Base-by-base conservation (phyloP, 352 stramenopile species). In the Aphanomyces euteiches region DNA sequence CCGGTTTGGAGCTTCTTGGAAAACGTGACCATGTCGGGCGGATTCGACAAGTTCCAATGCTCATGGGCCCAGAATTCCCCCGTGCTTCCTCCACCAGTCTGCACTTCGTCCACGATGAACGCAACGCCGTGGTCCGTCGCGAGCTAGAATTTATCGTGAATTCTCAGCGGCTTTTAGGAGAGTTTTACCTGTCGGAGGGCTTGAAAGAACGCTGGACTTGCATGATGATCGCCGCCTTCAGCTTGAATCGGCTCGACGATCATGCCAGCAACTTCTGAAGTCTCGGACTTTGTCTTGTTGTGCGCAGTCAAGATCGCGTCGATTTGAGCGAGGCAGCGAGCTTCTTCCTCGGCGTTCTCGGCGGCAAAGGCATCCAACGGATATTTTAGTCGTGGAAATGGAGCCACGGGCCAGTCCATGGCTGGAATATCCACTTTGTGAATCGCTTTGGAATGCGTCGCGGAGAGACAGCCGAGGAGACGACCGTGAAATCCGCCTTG, bases 1-100 rank as follows among this genome's bases (percentile, higher is more conserved):
- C 84, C 86, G 4, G 84, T 92, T 71, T 94, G 86, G 71, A 94
- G 78, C 71, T 92, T 94, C 74, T 94, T 94, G 58, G 82, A 91
- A 66, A 94, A 94, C 7, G 87, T 94, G 59, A 94, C 87, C 45
- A 94, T 59, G 56, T 93, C 87, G 4, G 87, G 87, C 15, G 87
- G 82, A 70, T 90, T 88, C 39, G 84, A 74, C 5, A 94, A 78
- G 21, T 74, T 78, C 87, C 87, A 94, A 73, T 93, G 83, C 56
- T 94, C 84, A 64, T 93, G 82, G 0, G 87, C 87, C 87, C 87
- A 94, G 73, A 94, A 94, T 58, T 88, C 90, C 37, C 87, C 87
- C 12, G 87, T 94, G 72, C 82, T 91, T 4, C 87, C 87, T 34
- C 85, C 85, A 50, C 87, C 87, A 0, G 87, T 94, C 64, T 94